A percentile compares a stretch with the other conserved stretches of the same genome.
These are phyloP conservation scores for Podaxis sp. DNA, from an alignment of 768 basidiomycete genomes.

Conservation along the genomic window DNA sequence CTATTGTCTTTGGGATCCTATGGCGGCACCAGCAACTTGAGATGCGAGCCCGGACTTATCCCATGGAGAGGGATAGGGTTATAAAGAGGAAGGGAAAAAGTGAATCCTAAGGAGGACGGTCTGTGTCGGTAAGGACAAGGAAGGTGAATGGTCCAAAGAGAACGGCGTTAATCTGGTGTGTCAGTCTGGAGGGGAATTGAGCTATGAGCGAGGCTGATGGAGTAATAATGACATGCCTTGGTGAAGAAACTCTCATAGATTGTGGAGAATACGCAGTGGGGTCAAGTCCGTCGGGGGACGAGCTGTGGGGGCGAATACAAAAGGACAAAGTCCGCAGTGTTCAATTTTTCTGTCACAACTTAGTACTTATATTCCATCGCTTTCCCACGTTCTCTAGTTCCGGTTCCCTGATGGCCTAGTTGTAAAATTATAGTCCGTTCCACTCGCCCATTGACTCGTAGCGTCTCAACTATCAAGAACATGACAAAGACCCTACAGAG, in stretches of 20 bases:
- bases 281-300: conserved; percentile 13
- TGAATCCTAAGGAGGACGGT: conserved; percentile 73
- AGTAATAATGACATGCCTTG: conserved; percentile 26
- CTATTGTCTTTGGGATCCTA: conserved; percentile 34
- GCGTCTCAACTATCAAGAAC: not conserved
- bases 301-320: not conserved
- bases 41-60: conserved; percentile 41
- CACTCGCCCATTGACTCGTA: not conserved
- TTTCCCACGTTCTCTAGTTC: conserved; percentile 20
- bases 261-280: conserved; percentile 22
- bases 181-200: conserved; percentile 35
- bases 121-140: conserved; percentile 58
- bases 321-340: conserved; percentile 9
- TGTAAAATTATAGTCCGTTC: not conserved
- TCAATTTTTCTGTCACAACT: conserved; percentile 14
- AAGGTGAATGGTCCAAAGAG: conserved; percentile 62
- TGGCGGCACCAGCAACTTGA: conserved; percentile 37
- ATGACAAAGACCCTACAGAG: not conserved
- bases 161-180: conserved; percentile 53
- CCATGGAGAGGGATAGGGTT: conserved; percentile 44
- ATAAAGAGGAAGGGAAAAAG: conserved; percentile 20
- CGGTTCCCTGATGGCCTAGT: not conserved
- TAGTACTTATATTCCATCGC: conserved; percentile 11
- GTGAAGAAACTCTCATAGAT: conserved; percentile 57
- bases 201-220: conserved; percentile 14